Evolutionary conservation across 2,329 filamentous ascomycete species (phyloP), one percentile per base, ranked within the genome.

Genomic region (Fonsecaea pedrosoi): DNA sequence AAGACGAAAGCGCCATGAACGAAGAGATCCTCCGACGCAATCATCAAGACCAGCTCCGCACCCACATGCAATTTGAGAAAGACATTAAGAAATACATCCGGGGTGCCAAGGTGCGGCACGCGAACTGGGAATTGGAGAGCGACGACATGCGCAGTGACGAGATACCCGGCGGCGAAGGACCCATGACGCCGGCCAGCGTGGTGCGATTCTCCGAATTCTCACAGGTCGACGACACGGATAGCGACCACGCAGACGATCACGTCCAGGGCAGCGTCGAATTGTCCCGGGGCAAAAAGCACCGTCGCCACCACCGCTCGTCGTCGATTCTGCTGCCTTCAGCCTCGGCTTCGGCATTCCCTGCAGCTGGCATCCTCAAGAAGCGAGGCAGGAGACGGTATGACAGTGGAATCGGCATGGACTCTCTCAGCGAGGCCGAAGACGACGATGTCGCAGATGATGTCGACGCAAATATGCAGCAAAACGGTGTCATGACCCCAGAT

Each of bases 151-250:
- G 45, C 18, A 50, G 45, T 21, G 45, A 50, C 45, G 45, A 50
- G 45, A 50, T 50, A 6, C 2, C 25, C 18, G 45, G 53, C 15
- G 42, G 53, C 13, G 53, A 32, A 34, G 60, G 78, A 32, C 79
- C 81, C 2, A 78, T 82, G 40, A 82, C 81, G 1, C 81, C 81
- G 2, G 75, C 78, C 35, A 79, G 76, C 62, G 75, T 76, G 65
- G 77, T 76, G 4, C 75, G 80, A 15, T 82, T 80, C 69, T 77
- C 77, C n/a, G 69, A 71, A 30, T 82, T 80, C 69, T 77, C 78
- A 5, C 68, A 70, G 15, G 40, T 68, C 32, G 64, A 69, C 34
- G 42, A 59, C 10, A 38, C 13, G 55, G n/a, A 25, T n/a, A 35
- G 42, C 6, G 40, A 38, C 35, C 42, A 62, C 34, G 38, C 21